These are phyloP conservation scores for Bipolaris oryzae DNA, from an alignment of 2,329 filamentous ascomycete species.

Conservation along the genomic window DNA sequence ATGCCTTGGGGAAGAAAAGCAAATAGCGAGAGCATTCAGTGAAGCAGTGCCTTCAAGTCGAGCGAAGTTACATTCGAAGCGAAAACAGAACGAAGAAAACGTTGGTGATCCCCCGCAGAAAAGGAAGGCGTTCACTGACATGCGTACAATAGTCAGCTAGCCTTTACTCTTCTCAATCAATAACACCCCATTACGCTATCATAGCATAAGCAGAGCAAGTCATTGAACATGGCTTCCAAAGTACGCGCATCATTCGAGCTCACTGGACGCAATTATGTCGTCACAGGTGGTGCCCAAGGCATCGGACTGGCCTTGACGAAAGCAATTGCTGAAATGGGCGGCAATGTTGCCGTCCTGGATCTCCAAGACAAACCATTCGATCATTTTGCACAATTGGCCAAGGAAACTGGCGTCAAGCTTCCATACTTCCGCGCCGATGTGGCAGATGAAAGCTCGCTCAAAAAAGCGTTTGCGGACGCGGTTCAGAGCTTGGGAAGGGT, in stretches of 20 bases:
- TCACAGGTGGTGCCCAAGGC: slow-evolving; percentile 28
- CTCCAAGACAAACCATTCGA: slow-evolving; percentile 17
- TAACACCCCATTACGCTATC: background rate
- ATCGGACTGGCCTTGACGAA: slow-evolving; percentile 24
- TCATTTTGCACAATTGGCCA: slow-evolving; percentile 15
- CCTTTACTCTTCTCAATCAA: background rate
- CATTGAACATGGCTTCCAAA: background rate
- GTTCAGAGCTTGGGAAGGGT: slow-evolving; percentile 15
- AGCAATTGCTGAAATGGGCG: slow-evolving; percentile 28
- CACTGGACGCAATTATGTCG: slow-evolving; percentile 22
- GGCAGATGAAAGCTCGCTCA: slow-evolving; percentile 23
- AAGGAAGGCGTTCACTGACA: background rate
- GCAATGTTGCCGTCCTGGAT: slow-evolving; percentile 26
- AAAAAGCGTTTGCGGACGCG: slow-evolving; percentile 18
- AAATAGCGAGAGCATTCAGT: background rate
- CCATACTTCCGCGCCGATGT: slow-evolving; percentile 25
- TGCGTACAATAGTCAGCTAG: background rate
- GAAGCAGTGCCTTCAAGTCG: background rate
- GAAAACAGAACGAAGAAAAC: too few species aligned
- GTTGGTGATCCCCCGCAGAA: background rate
- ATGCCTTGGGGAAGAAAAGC: background rate
- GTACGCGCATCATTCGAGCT: slow-evolving; percentile 24
- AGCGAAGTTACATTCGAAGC: background rate
- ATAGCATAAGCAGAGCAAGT: background rate
- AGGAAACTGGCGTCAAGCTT: slow-evolving; percentile 19